Conservation (phyloP, 169 alveolate species). For the Cryptosporidium tyzzeri region DNA sequence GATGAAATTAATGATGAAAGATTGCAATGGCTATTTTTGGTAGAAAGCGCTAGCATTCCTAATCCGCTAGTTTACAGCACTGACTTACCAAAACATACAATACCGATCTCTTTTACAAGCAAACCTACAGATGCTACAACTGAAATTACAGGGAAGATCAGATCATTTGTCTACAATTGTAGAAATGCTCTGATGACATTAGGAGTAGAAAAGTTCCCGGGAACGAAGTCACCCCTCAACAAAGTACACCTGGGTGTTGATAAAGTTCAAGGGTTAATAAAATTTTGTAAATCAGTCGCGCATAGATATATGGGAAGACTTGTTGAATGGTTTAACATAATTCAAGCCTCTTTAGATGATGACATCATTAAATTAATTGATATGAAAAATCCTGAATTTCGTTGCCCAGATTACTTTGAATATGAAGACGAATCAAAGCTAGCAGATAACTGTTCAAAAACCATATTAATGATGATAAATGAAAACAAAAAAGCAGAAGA, state of each 20-base stretch:
- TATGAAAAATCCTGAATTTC: conserved; percentile 52
- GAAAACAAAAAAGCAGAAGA: conserved; percentile 55
- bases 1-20: conserved; percentile 70
- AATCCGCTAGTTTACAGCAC: conserved; percentile 61
- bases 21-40: conserved; percentile 70
- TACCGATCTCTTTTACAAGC: conserved; percentile 58
- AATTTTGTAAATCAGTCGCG: conserved; percentile 60
- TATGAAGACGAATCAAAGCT: conserved; percentile 56
- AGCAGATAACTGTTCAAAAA: conserved; percentile 68
- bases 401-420: conserved; percentile 67
- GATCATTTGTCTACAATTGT: conserved; percentile 55
- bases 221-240: conserved; percentile 44
- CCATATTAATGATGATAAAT: conserved; percentile 50
- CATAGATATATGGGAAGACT: conserved; percentile 73
- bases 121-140: conserved; percentile 53
- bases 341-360: conserved; percentile 71
- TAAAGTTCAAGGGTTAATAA: conserved; percentile 41
- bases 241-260: conserved; percentile 64
- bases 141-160: conserved; percentile 62
- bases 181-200: conserved; percentile 65
- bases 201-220: conserved; percentile 66
- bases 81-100: conserved; percentile 51
- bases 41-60: conserved; percentile 61
- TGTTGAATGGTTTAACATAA: conserved; percentile 70
- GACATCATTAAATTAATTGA: conserved; percentile 44